Evolutionary conservation across 495 filamentous ascomycete genomes (phyloP), one percentile per base, ranked within the genome.

Genomic region (Hypoxylon lenormandii): DNA sequence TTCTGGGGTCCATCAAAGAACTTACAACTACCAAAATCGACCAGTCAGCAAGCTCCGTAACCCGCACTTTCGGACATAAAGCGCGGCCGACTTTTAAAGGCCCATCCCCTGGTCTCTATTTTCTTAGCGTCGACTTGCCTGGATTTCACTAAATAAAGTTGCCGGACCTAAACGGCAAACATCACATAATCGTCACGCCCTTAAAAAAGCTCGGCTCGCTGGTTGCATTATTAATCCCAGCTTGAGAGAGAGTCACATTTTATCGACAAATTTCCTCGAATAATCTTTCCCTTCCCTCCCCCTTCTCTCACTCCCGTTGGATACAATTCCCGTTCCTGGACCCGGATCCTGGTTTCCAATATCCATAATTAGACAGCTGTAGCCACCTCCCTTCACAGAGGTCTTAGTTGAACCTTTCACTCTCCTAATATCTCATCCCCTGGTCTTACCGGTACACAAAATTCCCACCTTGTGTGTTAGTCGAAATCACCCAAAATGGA

Each of bases 401-500:
- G 36, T 50, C 36, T 47, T 47, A 43, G 21, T 50, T 53, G 46
- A 62, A 69, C 60, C 64, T 55, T 57, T 51, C 26, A 40, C 55
- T 6, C 43, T 11, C 26, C 13, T 21, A 49, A 47, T 26, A 56
- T 28, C 6, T 54, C 28, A 33, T 7, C 22, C 46, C 30, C 5
- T 18, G 48, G 15, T 8, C 42, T 60, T n/a, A n/a, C n/a, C n/a
- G 47, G 61, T 71, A 59, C 19, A 52, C 19, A 57, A 50, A 56
- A 43, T 38, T 42, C 52, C 15, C 42, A 42, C 49, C n/a, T 62
- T 38, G 21, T 52, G 18, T 48, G 50, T 33, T 8, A 33, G 6
- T 33, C 30, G 10, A 33, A 56, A 51, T 45, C 54, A 48, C 60
- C 58, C 60, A 78, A 76, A 69, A 83, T 83, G 81, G 79, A 80